Conservation (phyloP, 306 rosid genomes). For the Ammopiptanthus mongolicus region DNA sequence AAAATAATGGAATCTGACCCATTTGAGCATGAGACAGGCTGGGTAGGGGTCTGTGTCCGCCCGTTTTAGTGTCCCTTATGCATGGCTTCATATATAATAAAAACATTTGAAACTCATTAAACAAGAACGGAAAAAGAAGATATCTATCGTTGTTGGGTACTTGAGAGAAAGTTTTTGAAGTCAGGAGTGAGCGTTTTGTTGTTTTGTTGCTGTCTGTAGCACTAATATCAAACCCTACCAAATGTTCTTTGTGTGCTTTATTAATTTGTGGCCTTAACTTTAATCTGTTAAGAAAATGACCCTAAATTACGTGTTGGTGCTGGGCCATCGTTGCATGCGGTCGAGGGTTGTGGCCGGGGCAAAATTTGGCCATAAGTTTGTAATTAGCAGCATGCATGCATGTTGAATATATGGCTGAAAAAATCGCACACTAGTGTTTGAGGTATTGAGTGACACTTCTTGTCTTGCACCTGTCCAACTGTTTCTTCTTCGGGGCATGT, state of each 20-base stretch:
- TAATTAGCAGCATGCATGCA: not conserved
- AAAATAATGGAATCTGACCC: conserved; percentile 42
- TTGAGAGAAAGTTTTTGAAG: not conserved
- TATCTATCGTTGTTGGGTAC: not conserved
- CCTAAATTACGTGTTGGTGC: not conserved
- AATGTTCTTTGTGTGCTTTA: not conserved
- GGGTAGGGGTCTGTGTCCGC: conserved; percentile 43
- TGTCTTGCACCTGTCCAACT: conserved; percentile 20
- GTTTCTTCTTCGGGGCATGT: conserved; percentile 4
- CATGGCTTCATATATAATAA: too few species aligned
- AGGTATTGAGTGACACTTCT: not conserved
- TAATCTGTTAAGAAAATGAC: conserved; percentile 8
- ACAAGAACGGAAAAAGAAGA: not conserved
- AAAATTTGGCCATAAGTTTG: not conserved
- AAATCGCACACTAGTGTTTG: not conserved
- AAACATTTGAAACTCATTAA: conserved; percentile 25
- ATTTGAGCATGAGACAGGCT: conserved; percentile 50
- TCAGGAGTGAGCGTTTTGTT: not conserved
- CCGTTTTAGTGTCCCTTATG: conserved; percentile 26
- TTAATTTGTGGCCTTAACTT: not conserved
- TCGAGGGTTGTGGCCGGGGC: conserved; percentile 12
- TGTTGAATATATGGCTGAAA: not conserved
- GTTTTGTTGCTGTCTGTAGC: conserved; percentile 29
- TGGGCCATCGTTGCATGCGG: conserved; percentile 17
- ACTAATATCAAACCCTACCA: not conserved